Evolutionary conservation across 345 rosid genomes (phyloP), one percentile per base, ranked within the genome.

Genomic region (Carallia brachiata): DNA sequence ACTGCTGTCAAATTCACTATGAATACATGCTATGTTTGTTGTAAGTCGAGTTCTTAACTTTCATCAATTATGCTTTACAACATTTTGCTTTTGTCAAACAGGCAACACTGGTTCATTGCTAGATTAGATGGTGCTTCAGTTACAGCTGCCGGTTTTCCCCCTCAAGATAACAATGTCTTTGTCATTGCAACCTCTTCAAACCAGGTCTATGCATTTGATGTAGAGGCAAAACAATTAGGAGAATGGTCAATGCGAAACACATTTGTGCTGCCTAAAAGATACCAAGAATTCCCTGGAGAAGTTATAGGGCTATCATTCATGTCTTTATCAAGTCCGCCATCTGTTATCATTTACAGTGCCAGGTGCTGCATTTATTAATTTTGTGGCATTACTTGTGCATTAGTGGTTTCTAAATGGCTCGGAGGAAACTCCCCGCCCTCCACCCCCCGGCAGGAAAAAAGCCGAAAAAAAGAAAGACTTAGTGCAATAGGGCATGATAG

Each of bases 41-140:
- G 13, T 5, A 9, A 10, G 44, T 36, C 39, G 6, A 0, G 9
- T 40, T 9, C 2, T 44, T 44, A 4, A 44, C 4, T 44, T 44
- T 44, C 48, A 44, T 44, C 48, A 12, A 10, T 44, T 44, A 44
- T 44, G 5, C 3, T 44, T 44, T 15, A 12, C 50, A 44, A 12
- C 16, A 44, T 44, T 12, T 13, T 44, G 50, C 50, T 68, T 16
- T 50, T 60, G 16, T 73, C 61, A 64, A 72, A 69, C 85, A 94
- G 98, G 85, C 98, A 94, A 75, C 98, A 94, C 63, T 94, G 98
- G 98, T 91, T 91, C 81, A 87, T 90, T 67, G 84, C 96, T 62
- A 90, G 96, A 77, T 80, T 94, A 78, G 91, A 90, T 70, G 96
- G 95, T 73, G 96, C 97, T 70, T 91, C 95, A 59, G 91, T 94